A percentile compares a stretch with the other conserved stretches of the same genome.
Conservation (phyloP, 1,284 basidiomycete genomes). For the Sporisorium graminicola region DNA sequence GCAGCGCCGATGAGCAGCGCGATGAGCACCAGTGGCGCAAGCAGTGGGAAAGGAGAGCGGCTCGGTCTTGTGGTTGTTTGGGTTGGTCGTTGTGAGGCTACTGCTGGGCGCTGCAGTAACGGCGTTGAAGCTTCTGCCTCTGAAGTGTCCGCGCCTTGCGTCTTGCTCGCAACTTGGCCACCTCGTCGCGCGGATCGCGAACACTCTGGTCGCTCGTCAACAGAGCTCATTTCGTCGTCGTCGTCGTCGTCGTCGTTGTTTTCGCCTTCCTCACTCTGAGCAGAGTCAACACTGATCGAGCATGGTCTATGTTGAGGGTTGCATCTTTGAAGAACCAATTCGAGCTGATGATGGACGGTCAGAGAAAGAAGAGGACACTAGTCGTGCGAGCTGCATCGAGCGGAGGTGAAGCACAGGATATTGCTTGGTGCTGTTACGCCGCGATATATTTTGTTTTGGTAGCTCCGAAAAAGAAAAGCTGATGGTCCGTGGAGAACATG, state of each 20-base stretch:
- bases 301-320: not conserved
- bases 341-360: no score
- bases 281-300: not conserved
- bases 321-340: no score
- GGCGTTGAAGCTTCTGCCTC: slow-evolving; percentile 20
- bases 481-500: not conserved
- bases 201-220: not conserved
- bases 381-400: no score
- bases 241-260: no score
- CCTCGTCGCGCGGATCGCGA: not conserved
- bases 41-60: slow-evolving; percentile 2
- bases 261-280: not conserved
- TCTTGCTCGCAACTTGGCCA: no score
- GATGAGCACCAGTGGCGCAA: slow-evolving; percentile 10
- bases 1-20: slow-evolving; percentile 8
- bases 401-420: no score
- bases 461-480: no score
- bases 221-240: slow-evolving; percentile 3
- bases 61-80: not conserved
- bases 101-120: slow-evolving; percentile 1
- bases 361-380: no score
- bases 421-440: no score
- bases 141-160: not conserved
- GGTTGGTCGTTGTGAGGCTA: no score
- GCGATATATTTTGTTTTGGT: no score